These are phyloP conservation scores for Candida patagonica DNA, from an alignment of 805 yeast species.

Conservation along the genomic window DNA sequence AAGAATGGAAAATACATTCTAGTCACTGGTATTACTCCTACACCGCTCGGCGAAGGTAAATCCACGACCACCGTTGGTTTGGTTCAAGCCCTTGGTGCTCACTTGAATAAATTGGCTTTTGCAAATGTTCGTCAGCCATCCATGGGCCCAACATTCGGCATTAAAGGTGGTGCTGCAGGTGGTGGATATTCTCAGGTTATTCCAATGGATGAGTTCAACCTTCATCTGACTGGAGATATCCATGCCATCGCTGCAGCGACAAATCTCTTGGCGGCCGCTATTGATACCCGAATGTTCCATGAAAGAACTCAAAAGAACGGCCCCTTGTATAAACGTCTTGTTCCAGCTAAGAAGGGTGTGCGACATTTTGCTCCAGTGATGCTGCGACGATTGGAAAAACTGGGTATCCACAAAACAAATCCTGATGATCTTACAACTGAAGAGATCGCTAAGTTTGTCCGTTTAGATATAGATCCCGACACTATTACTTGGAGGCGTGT, in stretches of 20 bases:
- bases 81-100: slow-evolving; percentile 95
- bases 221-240: slow-evolving; percentile 96
- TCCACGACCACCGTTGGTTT: slow-evolving; percentile 93
- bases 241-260: slow-evolving; percentile 94
- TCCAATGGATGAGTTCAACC: slow-evolving; percentile 97
- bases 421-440: slow-evolving; percentile 74
- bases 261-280: slow-evolving; percentile 89
- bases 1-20: slow-evolving; percentile 79
- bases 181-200: slow-evolving; percentile 97
- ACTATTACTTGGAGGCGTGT: slow-evolving; percentile 90
- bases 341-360: slow-evolving; percentile 74
- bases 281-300: slow-evolving; percentile 95
- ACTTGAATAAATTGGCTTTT: slow-evolving; percentile 68
- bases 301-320: slow-evolving; percentile 77
- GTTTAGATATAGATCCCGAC: slow-evolving; percentile 81
- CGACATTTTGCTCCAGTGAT: slow-evolving; percentile 73
- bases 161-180: slow-evolving; percentile 99
- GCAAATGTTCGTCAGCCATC: slow-evolving; percentile 97
- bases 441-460: slow-evolving; percentile 65
- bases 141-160: slow-evolving; percentile 98
- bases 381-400: slow-evolving; percentile 62
- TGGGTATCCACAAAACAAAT: slow-evolving; percentile 73
- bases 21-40: slow-evolving; percentile 97
- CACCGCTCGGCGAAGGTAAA: slow-evolving; percentile 97
- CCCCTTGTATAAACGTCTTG: slow-evolving; percentile 75